phyloP scores from a whole-genome alignment of 1,284 basidiomycete species.

The Fomitopsis palustris region DNA sequence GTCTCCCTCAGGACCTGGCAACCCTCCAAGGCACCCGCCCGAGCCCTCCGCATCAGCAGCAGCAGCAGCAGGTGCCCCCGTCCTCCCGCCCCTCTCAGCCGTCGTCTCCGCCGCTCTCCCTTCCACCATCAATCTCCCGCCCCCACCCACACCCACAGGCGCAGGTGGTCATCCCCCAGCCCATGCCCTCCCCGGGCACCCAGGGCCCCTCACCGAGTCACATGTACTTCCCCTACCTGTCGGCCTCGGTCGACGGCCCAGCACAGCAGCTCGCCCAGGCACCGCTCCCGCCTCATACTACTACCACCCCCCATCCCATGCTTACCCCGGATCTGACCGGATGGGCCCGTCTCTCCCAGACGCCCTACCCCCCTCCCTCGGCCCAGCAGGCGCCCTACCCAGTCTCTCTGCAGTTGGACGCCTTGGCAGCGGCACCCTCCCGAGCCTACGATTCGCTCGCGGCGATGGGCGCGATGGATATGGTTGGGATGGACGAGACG shows the following conservation, averaged over 20 bases:
- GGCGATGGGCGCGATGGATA: conserved; percentile 17
- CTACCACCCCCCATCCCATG: conserved; percentile 30
- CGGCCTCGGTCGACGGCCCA: conserved; percentile 34
- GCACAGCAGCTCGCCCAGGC: conserved; percentile 52
- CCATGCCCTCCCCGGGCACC: conserved; percentile 21
- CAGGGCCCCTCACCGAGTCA: conserved; percentile 36
- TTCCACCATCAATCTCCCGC: conserved; percentile 42
- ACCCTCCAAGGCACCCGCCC: conserved; percentile 37
- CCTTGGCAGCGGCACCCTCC: conserved; percentile 21
- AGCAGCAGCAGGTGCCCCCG: background rate
- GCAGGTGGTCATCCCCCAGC: conserved; percentile 24
- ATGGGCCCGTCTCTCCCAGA: conserved; percentile 40
- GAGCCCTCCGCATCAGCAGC: conserved; percentile 36
- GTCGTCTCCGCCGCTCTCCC: conserved; percentile 64
- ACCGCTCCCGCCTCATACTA: conserved; percentile 60
- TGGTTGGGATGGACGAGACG: conserved; percentile 21
- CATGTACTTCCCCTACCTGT: conserved; percentile 44
- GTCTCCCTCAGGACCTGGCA: conserved; percentile 45
- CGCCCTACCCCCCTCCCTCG: background rate
- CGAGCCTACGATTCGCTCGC: conserved; percentile 22
- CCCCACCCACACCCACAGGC: conserved; percentile 23
- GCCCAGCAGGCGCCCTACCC: background rate
- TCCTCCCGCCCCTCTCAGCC: conserved; percentile 67
- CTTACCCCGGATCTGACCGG: conserved; percentile 45
- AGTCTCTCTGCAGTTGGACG: conserved; percentile 5